Evolutionary conservation across 2,329 filamentous ascomycete genomes (phyloP).

Genomic region (Alternaria infectoria): DNA sequence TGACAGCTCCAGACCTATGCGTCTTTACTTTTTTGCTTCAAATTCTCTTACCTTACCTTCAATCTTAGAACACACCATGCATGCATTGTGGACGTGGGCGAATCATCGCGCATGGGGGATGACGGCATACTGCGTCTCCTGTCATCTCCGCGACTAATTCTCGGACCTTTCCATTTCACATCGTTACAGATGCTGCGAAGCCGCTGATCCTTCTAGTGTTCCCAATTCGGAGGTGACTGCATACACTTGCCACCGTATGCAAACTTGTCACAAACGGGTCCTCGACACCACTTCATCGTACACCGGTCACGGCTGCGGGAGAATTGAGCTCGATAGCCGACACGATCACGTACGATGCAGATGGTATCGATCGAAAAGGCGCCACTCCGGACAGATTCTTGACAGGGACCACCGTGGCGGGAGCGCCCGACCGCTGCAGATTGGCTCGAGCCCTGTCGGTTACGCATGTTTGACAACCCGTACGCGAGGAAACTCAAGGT

Average conservation of each 20-base stretch:
- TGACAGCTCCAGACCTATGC: neutral
- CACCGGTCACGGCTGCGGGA: neutral
- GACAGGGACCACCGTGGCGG: conserved; percentile 7
- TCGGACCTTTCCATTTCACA: neutral
- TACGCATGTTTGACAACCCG: neutral
- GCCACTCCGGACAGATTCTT: neutral
- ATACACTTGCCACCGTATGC: neutral
- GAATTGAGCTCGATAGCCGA: neutral
- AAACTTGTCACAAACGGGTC: neutral
- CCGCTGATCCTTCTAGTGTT: neutral
- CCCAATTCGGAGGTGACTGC: conserved; percentile 4
- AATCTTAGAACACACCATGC: neutral
- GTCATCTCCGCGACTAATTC: conserved; percentile 2
- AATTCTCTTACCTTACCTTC: neutral
- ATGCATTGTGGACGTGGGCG: neutral
- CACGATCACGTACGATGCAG: neutral
- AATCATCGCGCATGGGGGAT: neutral
- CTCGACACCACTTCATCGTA: neutral
- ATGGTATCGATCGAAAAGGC: neutral
- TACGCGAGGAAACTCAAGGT: neutral
- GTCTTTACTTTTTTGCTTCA: neutral
- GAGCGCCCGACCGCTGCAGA: neutral
- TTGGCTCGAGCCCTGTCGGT: neutral
- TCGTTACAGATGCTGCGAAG: neutral
- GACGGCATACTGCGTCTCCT: neutral